Evolutionary conservation across 139 green algal species (phyloP).

Genomic region (Coccomyxa sp.): DNA sequence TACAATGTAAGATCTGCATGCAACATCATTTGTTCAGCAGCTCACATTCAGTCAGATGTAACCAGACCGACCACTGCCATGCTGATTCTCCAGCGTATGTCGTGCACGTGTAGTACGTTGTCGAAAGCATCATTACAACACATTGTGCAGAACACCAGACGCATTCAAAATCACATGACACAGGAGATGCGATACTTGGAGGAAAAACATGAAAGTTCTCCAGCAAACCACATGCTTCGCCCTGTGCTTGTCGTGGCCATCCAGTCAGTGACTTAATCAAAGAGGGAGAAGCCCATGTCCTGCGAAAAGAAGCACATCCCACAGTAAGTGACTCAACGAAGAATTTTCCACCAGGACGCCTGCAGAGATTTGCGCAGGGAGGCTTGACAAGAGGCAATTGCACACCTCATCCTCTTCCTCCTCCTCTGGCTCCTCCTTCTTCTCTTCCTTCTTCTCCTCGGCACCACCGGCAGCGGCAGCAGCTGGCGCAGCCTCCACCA

Average conservation of each 20-base stretch:
- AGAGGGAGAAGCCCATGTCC: slow-evolving; percentile 75
- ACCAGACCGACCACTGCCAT: too few relatives aligned
- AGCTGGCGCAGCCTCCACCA: slow-evolving; percentile 40
- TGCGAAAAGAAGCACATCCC: neutral
- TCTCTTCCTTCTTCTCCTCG: slow-evolving; percentile 32
- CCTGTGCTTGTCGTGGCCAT: neutral
- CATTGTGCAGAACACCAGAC: too few relatives aligned
- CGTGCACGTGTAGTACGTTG: too few relatives aligned
- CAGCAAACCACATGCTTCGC: neutral
- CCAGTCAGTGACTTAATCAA: slow-evolving; percentile 42
- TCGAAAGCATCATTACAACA: too few relatives aligned
- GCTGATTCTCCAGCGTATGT: too few relatives aligned
- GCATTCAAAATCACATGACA: too few relatives aligned
- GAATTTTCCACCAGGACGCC: too few relatives aligned
- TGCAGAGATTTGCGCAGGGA: neutral
- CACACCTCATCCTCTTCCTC: slow-evolving; percentile 51
- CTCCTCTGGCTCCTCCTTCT: slow-evolving; percentile 61
- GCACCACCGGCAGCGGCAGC: slow-evolving; percentile 28
- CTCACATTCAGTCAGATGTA: too few relatives aligned
- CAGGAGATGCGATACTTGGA: too few relatives aligned
- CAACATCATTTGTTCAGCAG: too few relatives aligned
- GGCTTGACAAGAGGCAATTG: neutral
- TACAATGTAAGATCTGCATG: too few relatives aligned
- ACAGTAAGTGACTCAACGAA: neutral
- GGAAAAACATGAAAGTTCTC: too few relatives aligned